phyloP scores from a whole-genome alignment of 495 filamentous ascomycete genomes.

The Melanomma pulvis-pyrius region DNA sequence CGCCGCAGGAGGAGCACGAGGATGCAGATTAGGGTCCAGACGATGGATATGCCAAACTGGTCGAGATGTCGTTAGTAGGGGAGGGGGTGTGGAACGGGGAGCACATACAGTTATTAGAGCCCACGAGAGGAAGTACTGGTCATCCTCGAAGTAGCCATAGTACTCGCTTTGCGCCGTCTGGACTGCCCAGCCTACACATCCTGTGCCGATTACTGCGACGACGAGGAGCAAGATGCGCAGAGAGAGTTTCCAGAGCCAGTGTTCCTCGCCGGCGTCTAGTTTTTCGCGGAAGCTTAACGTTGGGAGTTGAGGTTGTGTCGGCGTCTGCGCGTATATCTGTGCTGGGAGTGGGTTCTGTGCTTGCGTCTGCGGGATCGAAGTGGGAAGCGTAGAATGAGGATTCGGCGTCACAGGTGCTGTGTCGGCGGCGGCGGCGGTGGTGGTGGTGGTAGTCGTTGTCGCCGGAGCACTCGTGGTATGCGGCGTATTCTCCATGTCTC shows the following conservation, averaged over 20 bases:
- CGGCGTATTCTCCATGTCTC: too few relatives aligned
- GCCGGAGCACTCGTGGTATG: too few relatives aligned
- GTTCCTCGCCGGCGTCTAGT: slow-evolving; percentile 33
- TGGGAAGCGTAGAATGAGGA: background rate
- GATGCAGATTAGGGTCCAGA: slow-evolving; percentile 28
- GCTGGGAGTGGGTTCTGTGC: background rate
- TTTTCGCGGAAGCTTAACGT: slow-evolving; percentile 19
- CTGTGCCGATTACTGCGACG: slow-evolving; percentile 37
- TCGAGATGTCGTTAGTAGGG: background rate
- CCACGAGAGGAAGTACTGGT: slow-evolving; percentile 25
- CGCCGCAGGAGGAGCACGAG: slow-evolving; percentile 30
- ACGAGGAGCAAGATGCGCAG: slow-evolving; percentile 39
- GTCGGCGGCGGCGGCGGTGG: background rate
- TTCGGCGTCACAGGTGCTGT: too few relatives aligned
- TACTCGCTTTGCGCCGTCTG: background rate
- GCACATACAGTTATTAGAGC: slow-evolving; percentile 36
- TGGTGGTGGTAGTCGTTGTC: background rate
- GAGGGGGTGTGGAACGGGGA: background rate
- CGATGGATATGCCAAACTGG: slow-evolving; percentile 20
- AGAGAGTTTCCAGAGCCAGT: slow-evolving; percentile 42
- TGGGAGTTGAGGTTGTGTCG: background rate
- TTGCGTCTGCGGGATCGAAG: background rate
- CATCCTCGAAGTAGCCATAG: slow-evolving; percentile 12
- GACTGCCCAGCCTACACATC: slow-evolving; percentile 38
- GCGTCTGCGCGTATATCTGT: background rate